Evolutionary conservation across 2,329 filamentous ascomycete genomes (phyloP), one percentile per base, ranked within the genome.

Genomic region (Diatrype stigma): DNA sequence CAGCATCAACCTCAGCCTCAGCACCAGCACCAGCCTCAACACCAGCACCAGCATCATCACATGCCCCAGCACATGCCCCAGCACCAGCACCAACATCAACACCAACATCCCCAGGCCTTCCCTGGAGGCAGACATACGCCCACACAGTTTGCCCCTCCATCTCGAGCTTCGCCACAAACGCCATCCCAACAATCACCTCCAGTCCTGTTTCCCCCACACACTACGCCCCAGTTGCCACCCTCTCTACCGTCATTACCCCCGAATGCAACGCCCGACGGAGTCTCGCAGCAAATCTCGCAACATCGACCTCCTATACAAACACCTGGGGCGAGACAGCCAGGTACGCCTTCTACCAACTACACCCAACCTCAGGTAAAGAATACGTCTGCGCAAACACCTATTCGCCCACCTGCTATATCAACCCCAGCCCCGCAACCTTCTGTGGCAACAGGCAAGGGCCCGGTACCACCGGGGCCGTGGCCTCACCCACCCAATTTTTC

Each of bases 141-240:
- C 28, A 63, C 61, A 40, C 62, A 60, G 30, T 49, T 52, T 35
- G 38, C 51, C 22, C 56, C 62, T 45, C 62, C 70, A 46, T 67
- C 67, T 42, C 68, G 71, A 44, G 66, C 66, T 58, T 62, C 68
- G 59, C 57, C 69, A 7, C 67, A 68, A 32, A 58, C 51, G 14
- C 54, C 55, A 17, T 56, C 58, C 28, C 61, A 66, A 35, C 48
- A 61, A 42, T 57, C 63, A 30, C 61, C 63, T 42, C 55, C 64
- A 2, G 64, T 67, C 6, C 56, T 67, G 28, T 49, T 67, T 21
- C 63, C 64, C n/a, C 64, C 65, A 3, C 65, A 67, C 46, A 60
- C 59, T 50, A 51, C 60, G 7, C 57, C 60, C 11, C 65, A 64
- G 40, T 60, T 66, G 46, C 63, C 65, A 28, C 63, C 63, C 28